Evolutionary conservation across 2,329 filamentous ascomycete genomes (phyloP), one percentile per base, ranked within the genome.

Genomic region (Aureobasidium sp.): DNA sequence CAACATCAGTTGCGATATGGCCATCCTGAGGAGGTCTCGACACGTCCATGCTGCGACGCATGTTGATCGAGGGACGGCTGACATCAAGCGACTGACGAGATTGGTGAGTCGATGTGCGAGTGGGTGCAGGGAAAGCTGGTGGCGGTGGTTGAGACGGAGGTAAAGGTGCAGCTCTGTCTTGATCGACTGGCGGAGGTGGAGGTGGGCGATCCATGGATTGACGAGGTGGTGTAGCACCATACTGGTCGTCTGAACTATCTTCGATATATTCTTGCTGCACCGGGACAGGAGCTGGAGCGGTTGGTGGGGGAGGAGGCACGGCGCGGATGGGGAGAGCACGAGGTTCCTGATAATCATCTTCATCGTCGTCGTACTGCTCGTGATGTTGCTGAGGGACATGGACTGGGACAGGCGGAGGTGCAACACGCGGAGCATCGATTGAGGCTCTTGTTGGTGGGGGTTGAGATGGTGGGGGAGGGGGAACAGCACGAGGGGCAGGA

Each of bases 1-100:
- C 90, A 53, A 97, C 71, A 56, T 97, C 90, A 53, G 84, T 84
- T 35, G 93, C 93, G 57, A 97, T 91, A 64, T 84, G 94, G 1
- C 89, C 88, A 55, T 83, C 78, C 55, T 81, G 77, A 5, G 84
- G 85, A 1, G 88, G 84, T 41, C 91, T 81, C 34, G 79, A 70
- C 53, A 86, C 74, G 60, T 98, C 93, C 69, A 87, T 81, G 3
- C 90, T 95, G 55, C 78, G 71, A 52, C 83, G 78, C 22, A 72
- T 64, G 50, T 68, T 71, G 3, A 70, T 70, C 24, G 72, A 66
- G 14, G 69, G 70, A 56, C 85, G 77, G 30, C 77, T 72, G 11
- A 84, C 70, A 62, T 93, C 88, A 56, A 58, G 70, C 37, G 76
- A 74, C 27, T 74, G 70, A 6, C 51, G 39, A 21, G 49, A 52